Conservation (phyloP, 352 stramenopile genomes). For the Pythium vanterpoolii region DNA sequence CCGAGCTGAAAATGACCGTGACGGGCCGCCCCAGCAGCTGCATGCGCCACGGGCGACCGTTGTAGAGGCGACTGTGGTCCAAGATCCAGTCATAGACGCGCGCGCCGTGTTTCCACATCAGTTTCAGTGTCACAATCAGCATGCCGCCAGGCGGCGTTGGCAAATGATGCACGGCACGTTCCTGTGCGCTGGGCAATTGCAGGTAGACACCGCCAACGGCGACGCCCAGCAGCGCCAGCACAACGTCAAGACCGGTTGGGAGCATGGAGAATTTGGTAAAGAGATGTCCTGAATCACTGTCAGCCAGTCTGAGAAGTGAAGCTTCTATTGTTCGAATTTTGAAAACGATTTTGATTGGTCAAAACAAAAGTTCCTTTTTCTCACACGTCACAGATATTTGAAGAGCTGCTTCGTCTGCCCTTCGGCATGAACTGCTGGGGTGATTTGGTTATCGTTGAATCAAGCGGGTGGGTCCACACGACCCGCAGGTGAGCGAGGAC, state of each 20-base stretch:
- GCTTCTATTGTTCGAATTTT: background rate
- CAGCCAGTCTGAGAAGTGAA: too few relatives aligned
- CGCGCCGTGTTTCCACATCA: slow-evolving; percentile 34
- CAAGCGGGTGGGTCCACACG: too few relatives aligned
- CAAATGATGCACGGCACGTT: slow-evolving; percentile 18
- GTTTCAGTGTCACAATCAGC: slow-evolving; percentile 32
- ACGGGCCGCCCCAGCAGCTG: slow-evolving; percentile 31
- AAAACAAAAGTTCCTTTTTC: too few relatives aligned
- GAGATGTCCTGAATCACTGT: too few relatives aligned
- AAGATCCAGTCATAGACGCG: slow-evolving; percentile 60
- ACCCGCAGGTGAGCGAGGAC: too few relatives aligned
- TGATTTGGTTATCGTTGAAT: too few relatives aligned
- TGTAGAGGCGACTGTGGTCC: slow-evolving; percentile 34
- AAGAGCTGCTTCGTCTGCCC: too few relatives aligned
- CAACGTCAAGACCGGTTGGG: background rate
- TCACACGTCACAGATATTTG: too few relatives aligned
- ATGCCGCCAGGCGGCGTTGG: slow-evolving; percentile 12
- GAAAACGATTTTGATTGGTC: background rate
- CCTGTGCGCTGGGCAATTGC: slow-evolving; percentile 12
- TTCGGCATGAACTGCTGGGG: too few relatives aligned
- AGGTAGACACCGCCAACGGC: background rate
- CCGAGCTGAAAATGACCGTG: slow-evolving; percentile 33
- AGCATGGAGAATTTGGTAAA: background rate
- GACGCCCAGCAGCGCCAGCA: slow-evolving; percentile 9
- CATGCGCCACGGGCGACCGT: slow-evolving; percentile 42